A percentile compares a stretch with the other conserved stretches of the same genome.
These are phyloP conservation scores for Boechera retrofracta DNA, from an alignment of 345 rosid species.

Conservation along the genomic window DNA sequence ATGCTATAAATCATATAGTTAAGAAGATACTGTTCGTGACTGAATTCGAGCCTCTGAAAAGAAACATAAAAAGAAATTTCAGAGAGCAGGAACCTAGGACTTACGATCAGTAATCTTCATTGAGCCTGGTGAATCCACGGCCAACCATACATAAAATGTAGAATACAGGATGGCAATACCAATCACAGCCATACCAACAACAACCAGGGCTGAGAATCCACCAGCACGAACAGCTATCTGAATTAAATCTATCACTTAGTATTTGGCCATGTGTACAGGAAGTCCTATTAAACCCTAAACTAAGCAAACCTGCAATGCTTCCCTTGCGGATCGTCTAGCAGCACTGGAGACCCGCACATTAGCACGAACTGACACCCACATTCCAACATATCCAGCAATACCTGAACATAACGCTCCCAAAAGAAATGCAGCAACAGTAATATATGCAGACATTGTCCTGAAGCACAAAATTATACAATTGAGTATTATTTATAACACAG, in stretches of 20 bases:
- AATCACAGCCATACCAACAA: slow-evolving; percentile 98
- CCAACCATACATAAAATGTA: slow-evolving; percentile 91
- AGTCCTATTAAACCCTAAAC: slow-evolving; percentile 10
- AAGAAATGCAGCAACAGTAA: slow-evolving; percentile 92
- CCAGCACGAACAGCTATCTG: slow-evolving; percentile 98
- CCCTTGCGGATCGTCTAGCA: slow-evolving; percentile 96
- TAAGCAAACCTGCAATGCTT: slow-evolving; percentile 85
- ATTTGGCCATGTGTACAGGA: slow-evolving; percentile 20
- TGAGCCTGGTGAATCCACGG: slow-evolving; percentile 80
- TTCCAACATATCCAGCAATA: slow-evolving; percentile 91
- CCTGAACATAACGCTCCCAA: slow-evolving; percentile 93
- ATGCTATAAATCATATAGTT: not conserved
- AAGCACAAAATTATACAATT: slow-evolving; percentile 37
- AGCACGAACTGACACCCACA: slow-evolving; percentile 99
- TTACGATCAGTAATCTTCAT: slow-evolving; percentile 91
- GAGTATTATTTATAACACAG: slow-evolving; percentile 28
- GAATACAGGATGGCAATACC: slow-evolving; percentile 96
- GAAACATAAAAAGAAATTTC: slow-evolving; percentile 1
- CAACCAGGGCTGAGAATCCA: slow-evolving; percentile 97
- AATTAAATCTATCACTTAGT: slow-evolving; percentile 44
- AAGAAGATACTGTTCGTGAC: slow-evolving; percentile 7
- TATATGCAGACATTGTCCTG: slow-evolving; percentile 81
- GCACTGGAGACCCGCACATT: slow-evolving; percentile 98
- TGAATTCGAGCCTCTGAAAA: slow-evolving; percentile 1
- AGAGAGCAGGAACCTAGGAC: slow-evolving; percentile 53